Conservation (phyloP, 1,284 basidiomycete genomes). For the Sphagnurus paluster region DNA sequence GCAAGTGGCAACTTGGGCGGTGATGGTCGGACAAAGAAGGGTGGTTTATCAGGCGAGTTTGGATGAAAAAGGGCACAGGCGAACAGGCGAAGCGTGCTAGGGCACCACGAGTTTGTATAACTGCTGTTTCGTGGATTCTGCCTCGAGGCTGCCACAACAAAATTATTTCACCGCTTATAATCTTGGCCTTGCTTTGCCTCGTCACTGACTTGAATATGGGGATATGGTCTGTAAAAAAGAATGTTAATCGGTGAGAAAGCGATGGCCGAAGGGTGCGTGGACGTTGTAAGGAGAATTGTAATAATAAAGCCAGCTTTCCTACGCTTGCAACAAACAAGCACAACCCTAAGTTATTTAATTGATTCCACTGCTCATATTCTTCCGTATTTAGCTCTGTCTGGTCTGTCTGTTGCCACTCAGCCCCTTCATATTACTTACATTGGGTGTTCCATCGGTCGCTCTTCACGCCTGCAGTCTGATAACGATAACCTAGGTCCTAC, state of each 20-base stretch:
- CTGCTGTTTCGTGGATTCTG: conserved; percentile 21
- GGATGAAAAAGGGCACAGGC: conserved; percentile 12
- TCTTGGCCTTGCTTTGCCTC: conserved; percentile 11
- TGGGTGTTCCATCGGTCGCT: too few relatives aligned
- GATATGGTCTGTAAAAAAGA: conserved; percentile 20
- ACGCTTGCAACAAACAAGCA: conserved; percentile 18
- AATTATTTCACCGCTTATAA: conserved; percentile 18
- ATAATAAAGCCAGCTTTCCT: conserved; percentile 11
- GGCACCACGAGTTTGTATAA: conserved; percentile 25
- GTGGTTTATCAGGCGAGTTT: conserved; percentile 14
- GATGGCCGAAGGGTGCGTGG: conserved; percentile 5
- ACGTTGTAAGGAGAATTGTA: conserved; percentile 7
- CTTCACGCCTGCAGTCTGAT: too few relatives aligned
- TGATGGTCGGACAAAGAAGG: conserved; percentile 15
- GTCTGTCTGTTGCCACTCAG: too few relatives aligned
- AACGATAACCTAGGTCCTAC: too few relatives aligned
- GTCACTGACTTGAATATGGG: conserved; percentile 12
- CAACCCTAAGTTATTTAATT: too few relatives aligned
- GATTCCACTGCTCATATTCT: too few relatives aligned
- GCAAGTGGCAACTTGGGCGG: conserved; percentile 6
- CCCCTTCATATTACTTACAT: too few relatives aligned
- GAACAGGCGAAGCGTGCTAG: conserved; percentile 18
- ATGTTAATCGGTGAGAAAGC: conserved; percentile 15
- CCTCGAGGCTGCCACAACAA: conserved; percentile 29
- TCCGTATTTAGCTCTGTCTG: too few relatives aligned